A percentile compares a stretch with the other conserved stretches of the same genome.
These are phyloP conservation scores for Saccharum hybrid DNA, from an alignment of 202 grass and related monocot species.

Conservation along the genomic window DNA sequence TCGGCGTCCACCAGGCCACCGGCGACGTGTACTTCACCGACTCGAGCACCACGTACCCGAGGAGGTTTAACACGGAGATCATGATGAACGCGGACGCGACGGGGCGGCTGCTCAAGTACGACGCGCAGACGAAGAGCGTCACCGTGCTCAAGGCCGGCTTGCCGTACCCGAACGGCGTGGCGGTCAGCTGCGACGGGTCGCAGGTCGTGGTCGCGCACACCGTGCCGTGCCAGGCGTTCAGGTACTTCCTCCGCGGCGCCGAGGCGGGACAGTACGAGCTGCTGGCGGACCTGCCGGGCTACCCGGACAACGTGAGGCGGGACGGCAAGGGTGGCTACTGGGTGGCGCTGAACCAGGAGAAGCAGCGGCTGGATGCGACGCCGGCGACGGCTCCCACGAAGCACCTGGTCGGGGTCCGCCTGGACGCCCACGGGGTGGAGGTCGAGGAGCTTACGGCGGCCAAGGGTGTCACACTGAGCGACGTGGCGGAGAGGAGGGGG, in stretches of 20 bases:
- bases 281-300: not conserved
- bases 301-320: not conserved
- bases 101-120: conserved; percentile 25
- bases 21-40: conserved; percentile 33
- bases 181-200: not conserved
- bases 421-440: not conserved
- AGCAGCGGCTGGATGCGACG: not conserved
- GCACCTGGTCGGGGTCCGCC: not conserved
- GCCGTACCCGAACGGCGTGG: not conserved
- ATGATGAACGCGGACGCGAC: conserved; percentile 38
- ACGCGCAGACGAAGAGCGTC: not conserved
- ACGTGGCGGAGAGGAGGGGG: not conserved
- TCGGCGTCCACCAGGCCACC: conserved; percentile 22
- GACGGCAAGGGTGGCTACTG: not conserved
- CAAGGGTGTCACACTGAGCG: not conserved
- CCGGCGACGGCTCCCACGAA: not conserved
- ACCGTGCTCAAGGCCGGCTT: not conserved
- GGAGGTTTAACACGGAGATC: conserved; percentile 29
- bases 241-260: not conserved
- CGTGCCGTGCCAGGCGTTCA: not conserved
- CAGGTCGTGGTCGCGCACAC: not conserved
- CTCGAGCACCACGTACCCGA: conserved; percentile 4
- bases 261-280: not conserved
- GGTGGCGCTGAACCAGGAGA: not conserved
- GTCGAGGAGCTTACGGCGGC: no score